A percentile compares a stretch with the other conserved stretches of the same genome.
Evolutionary conservation across 2,329 filamentous ascomycete species (phyloP).

Genomic region (Madurella mycetomatis): DNA sequence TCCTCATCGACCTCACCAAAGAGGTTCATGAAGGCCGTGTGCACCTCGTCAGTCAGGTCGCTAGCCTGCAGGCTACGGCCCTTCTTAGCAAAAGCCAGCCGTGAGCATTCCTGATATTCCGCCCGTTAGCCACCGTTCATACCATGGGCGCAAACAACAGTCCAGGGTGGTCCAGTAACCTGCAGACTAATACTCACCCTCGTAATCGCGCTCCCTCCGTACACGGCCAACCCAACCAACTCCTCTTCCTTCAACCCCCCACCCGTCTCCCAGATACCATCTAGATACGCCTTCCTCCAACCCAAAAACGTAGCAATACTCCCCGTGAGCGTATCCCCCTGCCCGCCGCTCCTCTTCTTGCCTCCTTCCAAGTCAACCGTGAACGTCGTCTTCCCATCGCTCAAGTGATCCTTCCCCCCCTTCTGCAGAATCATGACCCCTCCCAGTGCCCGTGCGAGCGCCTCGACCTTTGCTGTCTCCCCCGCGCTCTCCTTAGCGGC

Average conservation of each 20-base stretch:
- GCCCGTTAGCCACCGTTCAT: not conserved
- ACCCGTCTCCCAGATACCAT: conserved; percentile 68
- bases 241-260: conserved; percentile 35
- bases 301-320: conserved; percentile 81
- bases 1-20: conserved; percentile 64
- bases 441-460: conserved; percentile 68
- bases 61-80: conserved; percentile 88
- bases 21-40: conserved; percentile 71
- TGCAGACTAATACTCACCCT: conserved; percentile 51
- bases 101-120: conserved; percentile 64
- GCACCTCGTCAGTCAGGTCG: conserved; percentile 87
- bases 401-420: conserved; percentile 75
- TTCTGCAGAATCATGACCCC: conserved; percentile 93
- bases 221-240: conserved; percentile 73
- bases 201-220: conserved; percentile 81
- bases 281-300: conserved; percentile 83
- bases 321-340: conserved; percentile 93
- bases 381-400: conserved; percentile 71
- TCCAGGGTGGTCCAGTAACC: not conserved
- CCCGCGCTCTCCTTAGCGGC: conserved; percentile 34
- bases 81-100: conserved; percentile 77
- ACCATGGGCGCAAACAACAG: not conserved
- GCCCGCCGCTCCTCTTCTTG: conserved; percentile 84
- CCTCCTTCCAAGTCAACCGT: conserved; percentile 75
- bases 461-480: conserved; percentile 52